Conservation (phyloP, 2,329 filamentous ascomycete genomes). For the Fusarium graminum region DNA sequence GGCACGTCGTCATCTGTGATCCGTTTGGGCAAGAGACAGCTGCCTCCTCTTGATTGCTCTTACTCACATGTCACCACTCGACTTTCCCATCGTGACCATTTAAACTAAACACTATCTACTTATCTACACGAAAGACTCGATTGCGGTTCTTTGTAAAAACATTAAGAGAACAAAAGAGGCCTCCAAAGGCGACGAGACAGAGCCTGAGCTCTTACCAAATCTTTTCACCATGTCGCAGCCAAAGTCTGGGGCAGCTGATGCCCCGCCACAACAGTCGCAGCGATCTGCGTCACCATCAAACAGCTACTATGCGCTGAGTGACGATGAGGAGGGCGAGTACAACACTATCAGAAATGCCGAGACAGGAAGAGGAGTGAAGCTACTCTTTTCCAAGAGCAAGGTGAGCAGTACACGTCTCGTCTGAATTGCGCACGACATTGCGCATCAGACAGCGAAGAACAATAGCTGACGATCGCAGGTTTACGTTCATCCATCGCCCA, state of each 20-base stretch:
- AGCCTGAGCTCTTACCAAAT: constrained; percentile 13
- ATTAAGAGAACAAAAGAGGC: neutral
- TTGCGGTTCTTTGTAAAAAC: neutral
- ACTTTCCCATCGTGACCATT: constrained; percentile 16
- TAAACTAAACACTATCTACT: constrained; percentile 16
- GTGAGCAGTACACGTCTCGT: constrained; percentile 58
- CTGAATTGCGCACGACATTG: constrained; percentile 5
- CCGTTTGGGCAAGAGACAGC: constrained; percentile 40
- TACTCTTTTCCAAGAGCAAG: constrained; percentile 97
- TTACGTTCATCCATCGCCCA: constrained; percentile 94
- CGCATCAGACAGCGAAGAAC: neutral
- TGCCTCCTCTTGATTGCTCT: constrained; percentile 20
- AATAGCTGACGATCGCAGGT: constrained; percentile 67
- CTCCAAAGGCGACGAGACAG: neutral
- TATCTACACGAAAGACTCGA: constrained; percentile 2
- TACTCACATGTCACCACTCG: constrained; percentile 39
- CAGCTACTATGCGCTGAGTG: constrained; percentile 95
- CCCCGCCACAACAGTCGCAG: constrained; percentile 50
- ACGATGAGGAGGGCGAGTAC: constrained; percentile 96
- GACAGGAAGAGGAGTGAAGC: constrained; percentile 86
- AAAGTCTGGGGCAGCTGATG: constrained; percentile 40
- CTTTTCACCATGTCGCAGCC: constrained; percentile 41
- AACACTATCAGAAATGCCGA: constrained; percentile 88
- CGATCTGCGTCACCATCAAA: constrained; percentile 77
- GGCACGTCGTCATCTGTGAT: constrained; percentile 47